These are phyloP conservation scores for Leptoxyphium fumago DNA, from an alignment of 2,329 filamentous ascomycete species.

Conservation along the genomic window DNA sequence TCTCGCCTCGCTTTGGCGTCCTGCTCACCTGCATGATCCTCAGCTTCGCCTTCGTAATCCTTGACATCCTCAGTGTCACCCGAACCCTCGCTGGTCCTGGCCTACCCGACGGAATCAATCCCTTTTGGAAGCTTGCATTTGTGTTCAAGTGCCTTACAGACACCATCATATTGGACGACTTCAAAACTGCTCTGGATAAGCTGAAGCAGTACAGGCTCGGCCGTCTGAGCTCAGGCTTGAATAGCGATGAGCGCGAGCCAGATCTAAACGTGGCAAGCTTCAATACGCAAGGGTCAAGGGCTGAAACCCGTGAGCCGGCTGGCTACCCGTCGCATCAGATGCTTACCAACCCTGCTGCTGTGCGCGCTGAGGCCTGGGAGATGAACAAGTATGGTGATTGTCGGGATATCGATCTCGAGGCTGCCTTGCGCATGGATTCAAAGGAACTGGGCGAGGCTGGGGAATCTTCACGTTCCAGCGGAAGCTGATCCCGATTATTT, in stretches of 20 bases:
- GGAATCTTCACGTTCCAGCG: neutral
- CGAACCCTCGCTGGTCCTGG: conserved; percentile 12
- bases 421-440: neutral
- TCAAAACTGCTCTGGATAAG: conserved; percentile 43
- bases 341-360: neutral
- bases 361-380: neutral
- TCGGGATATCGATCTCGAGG: neutral
- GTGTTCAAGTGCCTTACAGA: conserved; percentile 56
- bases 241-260: neutral
- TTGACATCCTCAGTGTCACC: conserved; percentile 47
- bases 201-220: conserved; percentile 31
- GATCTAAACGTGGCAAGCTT: neutral
- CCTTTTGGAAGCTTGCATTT: conserved; percentile 50
- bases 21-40: conserved; percentile 47
- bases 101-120: conserved; percentile 42
- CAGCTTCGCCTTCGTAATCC: conserved; percentile 44
- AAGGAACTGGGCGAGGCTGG: neutral
- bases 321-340: neutral
- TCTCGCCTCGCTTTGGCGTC: conserved; percentile 50
- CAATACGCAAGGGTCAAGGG: neutral
- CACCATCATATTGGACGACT: conserved; percentile 52
- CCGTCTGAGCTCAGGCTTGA: conserved; percentile 5
- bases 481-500: neutral
- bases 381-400: neutral
- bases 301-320: neutral